Evolutionary conservation across 495 filamentous ascomycete species (phyloP).

Genomic region (Oleoguttula mirabilis): DNA sequence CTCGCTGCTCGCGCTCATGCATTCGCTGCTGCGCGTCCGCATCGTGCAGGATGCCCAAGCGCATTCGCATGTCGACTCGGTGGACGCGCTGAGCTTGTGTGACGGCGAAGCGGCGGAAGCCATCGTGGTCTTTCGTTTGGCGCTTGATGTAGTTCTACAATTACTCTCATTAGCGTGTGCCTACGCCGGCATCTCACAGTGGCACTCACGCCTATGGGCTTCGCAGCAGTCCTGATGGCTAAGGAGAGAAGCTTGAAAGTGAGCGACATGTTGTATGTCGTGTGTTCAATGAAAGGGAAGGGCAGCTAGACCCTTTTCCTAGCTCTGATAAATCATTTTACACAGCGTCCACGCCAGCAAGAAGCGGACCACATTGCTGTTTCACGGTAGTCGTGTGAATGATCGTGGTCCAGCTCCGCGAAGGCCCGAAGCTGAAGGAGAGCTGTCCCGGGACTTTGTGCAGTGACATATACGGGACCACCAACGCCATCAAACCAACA

Average conservation of each 20-base stretch:
- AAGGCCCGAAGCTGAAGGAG: too few relatives aligned
- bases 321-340: too few relatives aligned
- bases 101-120: constrained; percentile 65
- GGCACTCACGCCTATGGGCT: constrained; percentile 54
- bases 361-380: too few relatives aligned
- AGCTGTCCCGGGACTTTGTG: too few relatives aligned
- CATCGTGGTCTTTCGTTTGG: constrained; percentile 87
- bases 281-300: too few relatives aligned
- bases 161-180: background rate
- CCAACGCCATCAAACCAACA: too few relatives aligned
- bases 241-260: constrained; percentile 60
- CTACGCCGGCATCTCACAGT: background rate
- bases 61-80: constrained; percentile 84
- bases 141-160: constrained; percentile 79
- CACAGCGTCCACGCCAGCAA: too few relatives aligned
- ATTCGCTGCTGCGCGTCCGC: constrained; percentile 45
- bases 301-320: too few relatives aligned
- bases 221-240: constrained; percentile 55
- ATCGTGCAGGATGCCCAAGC: constrained; percentile 75
- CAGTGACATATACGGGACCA: too few relatives aligned
- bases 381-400: too few relatives aligned
- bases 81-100: constrained; percentile 77
- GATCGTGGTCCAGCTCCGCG: too few relatives aligned
- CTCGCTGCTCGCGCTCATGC: constrained; percentile 36
- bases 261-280: constrained; percentile 38